Conservation (phyloP, 2,329 filamentous ascomycete species). For the Exophiala xenobiotica region DNA sequence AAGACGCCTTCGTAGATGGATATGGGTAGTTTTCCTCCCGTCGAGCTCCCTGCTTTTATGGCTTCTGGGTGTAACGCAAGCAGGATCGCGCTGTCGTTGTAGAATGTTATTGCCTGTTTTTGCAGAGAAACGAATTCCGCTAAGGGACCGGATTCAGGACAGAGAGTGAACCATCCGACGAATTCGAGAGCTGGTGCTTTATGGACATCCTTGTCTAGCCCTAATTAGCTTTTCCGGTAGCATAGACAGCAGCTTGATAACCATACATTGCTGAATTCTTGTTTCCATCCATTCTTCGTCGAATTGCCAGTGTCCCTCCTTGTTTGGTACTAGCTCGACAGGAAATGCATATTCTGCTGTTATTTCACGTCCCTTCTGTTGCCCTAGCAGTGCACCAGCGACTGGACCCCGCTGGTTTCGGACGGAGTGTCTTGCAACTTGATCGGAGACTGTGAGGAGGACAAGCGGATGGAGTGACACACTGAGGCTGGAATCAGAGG, state of each 20-base stretch:
- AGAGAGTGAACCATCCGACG: conserved; percentile 88
- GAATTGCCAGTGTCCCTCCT: conserved; percentile 61
- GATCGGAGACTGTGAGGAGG: conserved; percentile 93
- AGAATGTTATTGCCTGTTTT: conserved; percentile 65
- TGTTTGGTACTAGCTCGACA: conserved; percentile 57
- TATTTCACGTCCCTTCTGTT: conserved; percentile 85
- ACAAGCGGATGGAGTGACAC: conserved; percentile 89
- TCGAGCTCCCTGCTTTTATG: conserved; percentile 49
- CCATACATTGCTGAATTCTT: conserved; percentile 80
- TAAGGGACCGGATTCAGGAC: conserved; percentile 70
- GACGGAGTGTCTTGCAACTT: conserved; percentile 86
- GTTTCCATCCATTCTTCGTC: conserved; percentile 71
- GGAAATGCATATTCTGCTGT: conserved; percentile 94
- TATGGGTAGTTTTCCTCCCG: conserved; percentile 79
- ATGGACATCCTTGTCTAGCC: conserved; percentile 79
- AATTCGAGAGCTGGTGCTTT: conserved; percentile 79
- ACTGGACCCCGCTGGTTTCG: conserved; percentile 73
- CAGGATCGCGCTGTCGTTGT: conserved; percentile 80
- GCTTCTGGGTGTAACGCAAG: conserved; percentile 78
- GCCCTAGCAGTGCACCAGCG: conserved; percentile 83
- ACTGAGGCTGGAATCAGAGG: conserved; percentile 72
- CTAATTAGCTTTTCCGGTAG: conserved; percentile 12
- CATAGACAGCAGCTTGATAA: conserved; percentile 1
- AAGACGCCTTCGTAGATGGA: conserved; percentile 85
- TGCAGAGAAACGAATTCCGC: conserved; percentile 69